Evolutionary conservation across 2,329 filamentous ascomycete species (phyloP).

Genomic region (Stemphylium lycopersici): DNA sequence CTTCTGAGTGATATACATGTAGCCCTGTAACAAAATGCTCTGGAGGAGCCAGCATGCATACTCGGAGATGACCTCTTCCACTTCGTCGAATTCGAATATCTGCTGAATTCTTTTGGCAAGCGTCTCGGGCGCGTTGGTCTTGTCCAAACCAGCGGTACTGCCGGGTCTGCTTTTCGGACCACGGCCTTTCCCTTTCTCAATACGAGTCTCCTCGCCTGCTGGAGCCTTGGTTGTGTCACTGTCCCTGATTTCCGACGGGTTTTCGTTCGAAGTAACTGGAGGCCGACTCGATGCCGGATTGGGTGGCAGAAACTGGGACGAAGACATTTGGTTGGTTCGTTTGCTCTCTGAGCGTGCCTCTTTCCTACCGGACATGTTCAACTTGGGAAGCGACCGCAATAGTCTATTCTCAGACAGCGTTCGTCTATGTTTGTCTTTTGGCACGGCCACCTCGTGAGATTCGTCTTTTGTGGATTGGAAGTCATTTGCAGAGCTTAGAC

Average conservation of each 20-base stretch:
- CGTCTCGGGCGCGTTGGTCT: constrained; percentile 54
- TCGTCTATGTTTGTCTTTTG: constrained; percentile 58
- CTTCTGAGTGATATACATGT: constrained; percentile 90
- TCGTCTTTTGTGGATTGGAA: constrained; percentile 27
- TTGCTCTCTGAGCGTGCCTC: constrained; percentile 33
- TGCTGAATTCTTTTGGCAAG: constrained; percentile 77
- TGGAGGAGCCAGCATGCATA: constrained; percentile 94
- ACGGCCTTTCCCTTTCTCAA: constrained; percentile 30
- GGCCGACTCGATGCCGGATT: constrained; percentile 28
- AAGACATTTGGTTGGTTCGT: constrained; percentile 59
- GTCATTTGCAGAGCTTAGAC: constrained; percentile 43
- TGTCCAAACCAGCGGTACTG: constrained; percentile 26
- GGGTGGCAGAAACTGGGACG: constrained; percentile 48
- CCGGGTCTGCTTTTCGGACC: constrained; percentile 35
- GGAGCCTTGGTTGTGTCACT: constrained; percentile 33
- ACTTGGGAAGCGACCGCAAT: constrained; percentile 68
- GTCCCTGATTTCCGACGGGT: constrained; percentile 14
- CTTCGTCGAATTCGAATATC: constrained; percentile 68
- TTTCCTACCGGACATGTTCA: constrained; percentile 50
- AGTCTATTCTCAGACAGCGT: constrained; percentile 70
- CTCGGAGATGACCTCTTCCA: constrained; percentile 88
- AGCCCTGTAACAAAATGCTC: constrained; percentile 89
- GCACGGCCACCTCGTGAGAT: constrained; percentile 20
- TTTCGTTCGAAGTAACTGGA: constrained; percentile 16
- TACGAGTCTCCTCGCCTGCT: constrained; percentile 27